Base-by-base conservation (phyloP, 23 red algal genomes). In the Gracilaria domingensis region DNA sequence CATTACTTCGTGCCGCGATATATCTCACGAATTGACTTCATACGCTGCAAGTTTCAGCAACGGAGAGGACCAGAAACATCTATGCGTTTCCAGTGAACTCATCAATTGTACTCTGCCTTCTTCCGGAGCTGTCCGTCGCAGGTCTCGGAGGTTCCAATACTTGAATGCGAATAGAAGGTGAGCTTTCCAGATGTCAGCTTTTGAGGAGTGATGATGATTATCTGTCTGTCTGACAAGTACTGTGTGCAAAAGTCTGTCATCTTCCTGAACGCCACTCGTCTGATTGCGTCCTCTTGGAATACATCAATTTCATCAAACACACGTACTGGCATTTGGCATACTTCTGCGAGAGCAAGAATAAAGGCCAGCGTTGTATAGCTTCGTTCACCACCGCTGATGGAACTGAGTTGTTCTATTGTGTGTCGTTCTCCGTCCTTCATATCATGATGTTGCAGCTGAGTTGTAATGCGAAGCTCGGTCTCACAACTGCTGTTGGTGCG, bases 271-370 rank as follows among this genome's bases (percentile, higher is more conserved):
- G 93, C 84, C 48, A 85, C 85, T 28, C 84, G 84, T 29, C 97
- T 81, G 12, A 88, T 95, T 7, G 83, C 93, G 73, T 95, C 97
- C 57, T 98, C 97, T 89, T 95, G 95, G 60, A 94, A 96, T 51
- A 98, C 97, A 88, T 98, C 97, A 77, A 95, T 94, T 82, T 96
- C 97, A 69, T 98, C 97, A 81, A 98, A 90, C 29, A 98, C 92
- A 25, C 97, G 82, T 75, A 98, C 77, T 8, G 97, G 97, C 50
- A 84, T 88, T 36, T 94, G 82, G 76, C 95, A 94, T 13, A 92
- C 78, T 80, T 98, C 93, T 40, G 93, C 97, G 5, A 98, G 83
- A 34, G 97, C 97, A 34, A 98, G 71, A 49, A 98, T 90, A 23
- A 98, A 93, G 47, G 45, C 86, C 12, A 98, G 79, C 16, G 97